phyloP scores from a whole-genome alignment of 1,139 yeast genomes.

The Protomyces inouyei region DNA sequence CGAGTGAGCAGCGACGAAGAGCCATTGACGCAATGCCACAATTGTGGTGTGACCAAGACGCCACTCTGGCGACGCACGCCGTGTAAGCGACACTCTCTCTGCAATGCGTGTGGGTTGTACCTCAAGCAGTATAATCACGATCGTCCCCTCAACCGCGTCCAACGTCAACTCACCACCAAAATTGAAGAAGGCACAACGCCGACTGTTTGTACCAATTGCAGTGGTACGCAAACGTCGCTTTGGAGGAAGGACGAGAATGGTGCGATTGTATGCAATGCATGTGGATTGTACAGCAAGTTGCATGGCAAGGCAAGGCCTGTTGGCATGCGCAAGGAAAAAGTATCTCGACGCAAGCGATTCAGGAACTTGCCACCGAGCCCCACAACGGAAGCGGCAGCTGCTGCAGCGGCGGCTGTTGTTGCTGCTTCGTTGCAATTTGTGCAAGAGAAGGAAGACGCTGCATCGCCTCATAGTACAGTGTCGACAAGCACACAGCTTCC shows the following conservation, averaged over 20 bases:
- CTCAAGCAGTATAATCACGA: slow-evolving; percentile 44
- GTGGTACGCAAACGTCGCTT: slow-evolving; percentile 75
- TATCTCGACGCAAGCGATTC: slow-evolving; percentile 63
- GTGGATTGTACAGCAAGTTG: slow-evolving; percentile 72
- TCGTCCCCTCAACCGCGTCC: slow-evolving; percentile 38
- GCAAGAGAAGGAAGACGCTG: not conserved
- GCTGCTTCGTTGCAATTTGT: not conserved
- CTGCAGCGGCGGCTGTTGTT: not conserved
- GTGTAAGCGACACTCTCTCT: slow-evolving; percentile 54
- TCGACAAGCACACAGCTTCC: not conserved
- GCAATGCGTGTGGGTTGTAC: slow-evolving; percentile 66
- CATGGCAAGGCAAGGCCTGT: slow-evolving; percentile 79
- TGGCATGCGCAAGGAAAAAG: slow-evolving; percentile 64
- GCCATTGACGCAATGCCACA: slow-evolving; percentile 46
- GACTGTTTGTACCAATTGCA: slow-evolving; percentile 50
- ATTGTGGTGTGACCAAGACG: slow-evolving; percentile 64
- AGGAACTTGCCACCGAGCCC: slow-evolving; percentile 18
- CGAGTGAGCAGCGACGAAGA: not conserved
- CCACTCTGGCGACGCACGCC: slow-evolving; percentile 70
- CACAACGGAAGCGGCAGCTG: not conserved
- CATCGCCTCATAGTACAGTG: not conserved
- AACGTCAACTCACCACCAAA: slow-evolving; percentile 4
- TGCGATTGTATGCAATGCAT: slow-evolving; percentile 71
- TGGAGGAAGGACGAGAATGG: slow-evolving; percentile 84
- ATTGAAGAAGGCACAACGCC: slow-evolving; percentile 5